A percentile compares a stretch with the other conserved stretches of the same genome.
phyloP scores from a whole-genome alignment of 164 flowering plant species.

The Warburgia ugandensis region DNA sequence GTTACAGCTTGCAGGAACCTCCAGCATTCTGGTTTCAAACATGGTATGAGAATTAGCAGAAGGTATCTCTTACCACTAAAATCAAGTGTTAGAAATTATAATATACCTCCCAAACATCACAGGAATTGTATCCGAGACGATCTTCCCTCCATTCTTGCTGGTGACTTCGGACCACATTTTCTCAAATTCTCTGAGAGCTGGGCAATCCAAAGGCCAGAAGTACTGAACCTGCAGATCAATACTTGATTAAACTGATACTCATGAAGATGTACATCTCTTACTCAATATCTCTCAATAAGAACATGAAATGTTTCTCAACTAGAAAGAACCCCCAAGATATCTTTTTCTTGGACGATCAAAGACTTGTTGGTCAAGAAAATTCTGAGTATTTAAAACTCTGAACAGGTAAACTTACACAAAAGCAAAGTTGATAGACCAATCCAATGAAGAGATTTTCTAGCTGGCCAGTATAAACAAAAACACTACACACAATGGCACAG shows the following conservation, averaged over 20 bases:
- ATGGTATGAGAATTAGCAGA: conserved; percentile 4
- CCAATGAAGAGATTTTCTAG: too few relatives aligned
- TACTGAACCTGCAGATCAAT: conserved; percentile 46
- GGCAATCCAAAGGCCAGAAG: conserved; percentile 58
- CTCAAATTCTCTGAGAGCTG: conserved; percentile 44
- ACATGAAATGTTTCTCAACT: too few relatives aligned
- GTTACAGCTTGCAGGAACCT: conserved; percentile 79
- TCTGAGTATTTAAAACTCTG: too few relatives aligned
- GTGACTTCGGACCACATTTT: conserved; percentile 58
- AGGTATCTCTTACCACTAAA: background rate
- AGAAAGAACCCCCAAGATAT: too few relatives aligned
- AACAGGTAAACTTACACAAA: too few relatives aligned
- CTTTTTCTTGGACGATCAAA: too few relatives aligned
- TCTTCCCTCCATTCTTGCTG: conserved; percentile 41
- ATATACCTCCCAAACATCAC: conserved; percentile 98
- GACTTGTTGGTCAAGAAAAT: too few relatives aligned
- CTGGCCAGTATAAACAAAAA: too few relatives aligned
- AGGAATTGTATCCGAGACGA: conserved; percentile 44
- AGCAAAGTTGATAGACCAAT: too few relatives aligned
- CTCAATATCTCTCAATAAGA: too few relatives aligned
- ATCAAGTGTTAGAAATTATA: background rate
- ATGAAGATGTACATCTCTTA: background rate
- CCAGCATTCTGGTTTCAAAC: conserved; percentile 49
- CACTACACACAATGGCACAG: too few relatives aligned
- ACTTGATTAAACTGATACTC: background rate